phyloP scores from a whole-genome alignment of 2,329 filamentous ascomycete genomes.

The Juglanconis juglandina region DNA sequence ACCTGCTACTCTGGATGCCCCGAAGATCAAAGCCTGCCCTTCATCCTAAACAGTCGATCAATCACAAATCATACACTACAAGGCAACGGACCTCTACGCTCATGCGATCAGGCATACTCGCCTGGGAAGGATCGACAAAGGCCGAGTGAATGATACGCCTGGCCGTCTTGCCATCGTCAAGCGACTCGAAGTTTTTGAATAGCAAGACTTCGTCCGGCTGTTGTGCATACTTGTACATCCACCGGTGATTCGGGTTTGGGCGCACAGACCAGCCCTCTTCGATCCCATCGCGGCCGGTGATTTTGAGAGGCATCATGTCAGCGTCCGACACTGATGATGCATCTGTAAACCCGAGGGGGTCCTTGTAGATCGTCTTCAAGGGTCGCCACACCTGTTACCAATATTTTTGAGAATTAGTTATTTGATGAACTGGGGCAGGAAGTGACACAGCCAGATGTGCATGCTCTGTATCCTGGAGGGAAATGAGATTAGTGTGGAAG shows the following conservation, averaged over 20 bases:
- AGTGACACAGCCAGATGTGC: no score
- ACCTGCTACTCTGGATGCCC: no score
- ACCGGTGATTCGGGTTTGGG: constrained; percentile 38
- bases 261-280: constrained; percentile 24
- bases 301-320: constrained; percentile 36
- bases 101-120: background rate
- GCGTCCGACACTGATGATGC: constrained; percentile 32
- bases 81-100: background rate
- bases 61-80: background rate
- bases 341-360: constrained; percentile 39
- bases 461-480: no score
- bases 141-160: background rate
- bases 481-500: no score
- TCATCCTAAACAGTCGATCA: no score
- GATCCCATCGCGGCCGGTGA: constrained; percentile 29
- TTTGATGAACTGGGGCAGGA: no score
- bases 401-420: no score
- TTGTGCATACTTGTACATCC: constrained; percentile 51
- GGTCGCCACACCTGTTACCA: constrained; percentile 40
- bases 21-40: no score
- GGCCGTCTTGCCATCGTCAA: background rate
- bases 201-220: constrained; percentile 48
- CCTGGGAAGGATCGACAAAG: background rate
- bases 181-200: constrained; percentile 54
- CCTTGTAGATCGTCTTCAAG: constrained; percentile 42